Evolutionary conservation across 257 asterid genomes (phyloP).

Genomic region (Lycium ferocissimum): DNA sequence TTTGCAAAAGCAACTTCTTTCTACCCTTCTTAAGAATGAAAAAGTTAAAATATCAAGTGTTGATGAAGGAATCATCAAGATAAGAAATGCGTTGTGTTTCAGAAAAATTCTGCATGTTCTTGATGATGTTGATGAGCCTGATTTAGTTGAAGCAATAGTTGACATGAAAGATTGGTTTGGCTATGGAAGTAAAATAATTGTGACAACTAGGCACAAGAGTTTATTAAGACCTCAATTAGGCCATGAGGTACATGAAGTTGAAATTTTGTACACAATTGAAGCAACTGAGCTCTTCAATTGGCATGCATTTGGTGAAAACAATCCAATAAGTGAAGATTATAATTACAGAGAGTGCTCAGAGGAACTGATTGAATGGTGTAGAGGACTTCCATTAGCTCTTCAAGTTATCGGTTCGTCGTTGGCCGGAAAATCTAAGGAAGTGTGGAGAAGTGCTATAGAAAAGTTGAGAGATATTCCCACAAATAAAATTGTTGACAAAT

Average conservation of each 20-base stretch:
- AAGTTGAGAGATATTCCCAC: conserved; percentile 28
- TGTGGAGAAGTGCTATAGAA: conserved; percentile 21
- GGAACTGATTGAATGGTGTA: conserved; percentile 24
- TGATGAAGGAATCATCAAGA: conserved; percentile 37
- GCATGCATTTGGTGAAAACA: conserved; percentile 30
- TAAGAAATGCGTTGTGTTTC: conserved; percentile 27
- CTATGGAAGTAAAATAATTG: conserved; percentile 33
- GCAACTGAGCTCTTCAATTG: conserved; percentile 24
- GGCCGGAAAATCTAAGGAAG: not conserved
- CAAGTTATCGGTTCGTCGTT: conserved; percentile 34
- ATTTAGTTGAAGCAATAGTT: conserved; percentile 32
- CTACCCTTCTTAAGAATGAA: conserved; percentile 16
- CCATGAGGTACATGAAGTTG: conserved; percentile 29
- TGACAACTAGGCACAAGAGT: conserved; percentile 25
- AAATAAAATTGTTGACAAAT: conserved; percentile 25
- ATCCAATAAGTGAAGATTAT: not conserved
- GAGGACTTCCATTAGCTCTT: conserved; percentile 33
- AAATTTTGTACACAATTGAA: conserved; percentile 1
- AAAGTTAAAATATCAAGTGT: conserved; percentile 16
- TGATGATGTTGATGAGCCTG: conserved; percentile 40
- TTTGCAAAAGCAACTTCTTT: conserved; percentile 36
- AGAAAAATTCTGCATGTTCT: conserved; percentile 36
- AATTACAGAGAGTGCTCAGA: conserved; percentile 15
- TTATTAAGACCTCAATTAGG: conserved; percentile 29
- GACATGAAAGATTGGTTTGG: conserved; percentile 35